Conservation (phyloP, 768 basidiomycete species). For the Antrodiella citrinella region DNA sequence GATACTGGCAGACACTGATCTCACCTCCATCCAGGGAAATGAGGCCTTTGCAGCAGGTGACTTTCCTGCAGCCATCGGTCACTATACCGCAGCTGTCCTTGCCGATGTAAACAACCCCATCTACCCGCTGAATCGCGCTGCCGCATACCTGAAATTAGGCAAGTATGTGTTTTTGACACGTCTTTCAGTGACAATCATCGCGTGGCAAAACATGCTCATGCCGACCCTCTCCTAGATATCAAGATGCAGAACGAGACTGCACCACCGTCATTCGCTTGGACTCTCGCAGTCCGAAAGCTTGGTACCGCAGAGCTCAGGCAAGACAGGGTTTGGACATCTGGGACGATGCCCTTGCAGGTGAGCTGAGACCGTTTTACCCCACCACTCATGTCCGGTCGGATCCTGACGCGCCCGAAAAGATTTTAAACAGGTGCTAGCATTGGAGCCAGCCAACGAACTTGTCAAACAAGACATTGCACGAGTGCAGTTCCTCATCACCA, state of each 20-base stretch:
- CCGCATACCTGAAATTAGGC: constrained; percentile 88
- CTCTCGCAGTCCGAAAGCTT: constrained; percentile 62
- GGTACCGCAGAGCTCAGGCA: constrained; percentile 76
- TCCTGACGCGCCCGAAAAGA: constrained; percentile 34
- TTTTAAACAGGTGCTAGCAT: constrained; percentile 42
- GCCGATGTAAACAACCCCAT: constrained; percentile 66
- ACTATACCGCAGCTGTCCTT: constrained; percentile 77
- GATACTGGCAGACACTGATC: neutral
- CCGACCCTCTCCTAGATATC: constrained; percentile 36
- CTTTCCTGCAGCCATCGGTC: constrained; percentile 72
- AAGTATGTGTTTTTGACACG: constrained; percentile 57
- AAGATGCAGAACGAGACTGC: constrained; percentile 81
- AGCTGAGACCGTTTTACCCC: constrained; percentile 13
- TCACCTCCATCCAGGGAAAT: constrained; percentile 56
- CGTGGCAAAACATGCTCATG: neutral
- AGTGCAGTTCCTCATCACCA: constrained; percentile 33
- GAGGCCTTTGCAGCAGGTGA: constrained; percentile 75
- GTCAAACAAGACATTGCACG: constrained; percentile 57
- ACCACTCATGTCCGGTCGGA: constrained; percentile 2
- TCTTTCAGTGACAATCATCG: neutral
- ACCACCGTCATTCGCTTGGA: constrained; percentile 50
- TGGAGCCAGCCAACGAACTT: constrained; percentile 59
- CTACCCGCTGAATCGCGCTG: constrained; percentile 80
- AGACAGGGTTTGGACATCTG: constrained; percentile 45
- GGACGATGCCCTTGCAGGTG: constrained; percentile 57